A percentile compares a stretch with the other conserved stretches of the same genome.
Conservation (phyloP, 805 yeast species). For the Zygosaccharomyces bailii region DNA sequence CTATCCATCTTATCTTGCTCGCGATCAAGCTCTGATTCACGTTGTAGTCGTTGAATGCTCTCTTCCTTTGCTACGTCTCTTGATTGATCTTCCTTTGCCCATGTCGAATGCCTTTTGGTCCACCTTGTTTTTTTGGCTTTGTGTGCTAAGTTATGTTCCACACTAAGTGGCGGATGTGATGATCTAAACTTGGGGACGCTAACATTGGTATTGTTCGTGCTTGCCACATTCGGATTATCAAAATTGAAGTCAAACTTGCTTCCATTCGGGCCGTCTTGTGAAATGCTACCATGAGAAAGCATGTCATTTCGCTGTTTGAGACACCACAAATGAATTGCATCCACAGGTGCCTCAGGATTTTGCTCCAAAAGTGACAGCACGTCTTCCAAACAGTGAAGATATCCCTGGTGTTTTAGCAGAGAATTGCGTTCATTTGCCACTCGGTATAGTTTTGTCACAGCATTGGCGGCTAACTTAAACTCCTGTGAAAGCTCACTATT, state of each 20-base stretch:
- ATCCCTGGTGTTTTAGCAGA: constrained; percentile 53
- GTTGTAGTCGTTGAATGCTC: not conserved
- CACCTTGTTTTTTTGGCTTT: constrained; percentile 14
- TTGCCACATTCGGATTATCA: constrained; percentile 7
- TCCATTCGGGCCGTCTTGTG: not conserved
- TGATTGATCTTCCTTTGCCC: constrained; percentile 4
- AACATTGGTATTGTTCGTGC: constrained; percentile 3
- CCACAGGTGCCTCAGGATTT: constrained; percentile 14
- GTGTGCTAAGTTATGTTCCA: constrained; percentile 12
- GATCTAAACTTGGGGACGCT: constrained; percentile 20
- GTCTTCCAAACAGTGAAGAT: constrained; percentile 60
- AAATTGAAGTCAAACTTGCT: constrained; percentile 18
- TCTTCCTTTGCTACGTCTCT: not conserved
- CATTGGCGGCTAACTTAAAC: constrained; percentile 68
- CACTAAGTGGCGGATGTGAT: constrained; percentile 26
- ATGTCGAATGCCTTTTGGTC: constrained; percentile 11
- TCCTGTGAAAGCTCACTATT: constrained; percentile 55
- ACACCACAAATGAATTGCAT: constrained; percentile 29
- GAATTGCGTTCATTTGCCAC: constrained; percentile 53
- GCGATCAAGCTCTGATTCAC: not conserved
- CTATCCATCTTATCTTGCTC: too few species aligned
- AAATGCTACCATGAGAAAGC: constrained; percentile 9
- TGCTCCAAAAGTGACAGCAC: constrained; percentile 39
- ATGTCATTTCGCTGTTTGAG: constrained; percentile 22
- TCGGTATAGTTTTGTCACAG: constrained; percentile 65